Percentiles rank a stretch among this genome's conserved stretches.
phyloP scores from a whole-genome alignment of 106 monocot genomes.

The Dioscorea dumetorum region DNA sequence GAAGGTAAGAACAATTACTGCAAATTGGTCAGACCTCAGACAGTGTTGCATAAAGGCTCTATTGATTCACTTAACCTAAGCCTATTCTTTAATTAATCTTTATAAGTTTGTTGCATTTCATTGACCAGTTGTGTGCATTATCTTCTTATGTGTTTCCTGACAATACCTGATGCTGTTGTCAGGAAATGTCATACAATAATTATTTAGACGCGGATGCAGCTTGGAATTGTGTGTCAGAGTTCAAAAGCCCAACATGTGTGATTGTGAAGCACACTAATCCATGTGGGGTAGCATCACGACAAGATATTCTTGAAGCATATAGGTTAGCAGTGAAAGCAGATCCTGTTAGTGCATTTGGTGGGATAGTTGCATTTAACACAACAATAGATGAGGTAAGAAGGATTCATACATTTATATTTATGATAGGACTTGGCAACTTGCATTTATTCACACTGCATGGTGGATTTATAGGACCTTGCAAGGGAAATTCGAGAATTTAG shows the following conservation, averaged over 20 bases:
- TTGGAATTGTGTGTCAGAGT: conserved; percentile 99
- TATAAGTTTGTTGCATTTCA: background rate
- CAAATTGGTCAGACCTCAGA: background rate
- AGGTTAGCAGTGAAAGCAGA: conserved; percentile 90
- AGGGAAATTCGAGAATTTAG: conserved; percentile 98
- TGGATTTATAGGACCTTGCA: conserved; percentile 67
- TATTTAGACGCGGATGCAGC: conserved; percentile 99
- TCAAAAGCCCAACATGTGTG: conserved; percentile 82
- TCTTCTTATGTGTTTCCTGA: too few species aligned
- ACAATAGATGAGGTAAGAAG: conserved; percentile 72
- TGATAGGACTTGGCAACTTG: background rate
- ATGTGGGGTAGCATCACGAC: conserved; percentile 55
- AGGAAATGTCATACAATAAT: conserved; percentile 99
- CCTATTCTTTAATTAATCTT: background rate
- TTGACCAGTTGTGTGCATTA: too few species aligned
- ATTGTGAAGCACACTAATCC: conserved; percentile 98
- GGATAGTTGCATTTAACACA: conserved; percentile 94
- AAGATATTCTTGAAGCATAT: conserved; percentile 88
- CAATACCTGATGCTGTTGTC: background rate
- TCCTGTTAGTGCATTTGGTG: conserved; percentile 96
- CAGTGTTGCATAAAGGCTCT: too few species aligned
- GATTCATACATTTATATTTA: background rate
- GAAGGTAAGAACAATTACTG: conserved; percentile 40
- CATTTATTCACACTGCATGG: background rate
- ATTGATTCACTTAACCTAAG: too few species aligned